Base-by-base conservation (phyloP, 2,329 filamentous ascomycete species). In the Pseudocercospora pini-densiflorae region DNA sequence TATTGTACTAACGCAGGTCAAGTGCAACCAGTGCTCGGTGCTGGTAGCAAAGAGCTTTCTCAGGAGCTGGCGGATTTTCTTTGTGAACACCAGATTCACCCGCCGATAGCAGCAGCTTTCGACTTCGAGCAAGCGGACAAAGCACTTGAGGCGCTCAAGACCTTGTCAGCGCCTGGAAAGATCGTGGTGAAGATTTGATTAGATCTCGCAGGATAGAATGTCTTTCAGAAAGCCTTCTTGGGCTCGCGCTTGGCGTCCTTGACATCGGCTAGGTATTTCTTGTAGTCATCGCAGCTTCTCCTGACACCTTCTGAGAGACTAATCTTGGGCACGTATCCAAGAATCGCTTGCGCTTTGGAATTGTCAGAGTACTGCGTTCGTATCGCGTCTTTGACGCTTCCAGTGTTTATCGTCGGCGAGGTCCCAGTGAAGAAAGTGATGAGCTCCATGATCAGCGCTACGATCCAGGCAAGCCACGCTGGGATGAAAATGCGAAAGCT, bases 361-460 rank as follows among this genome's bases (percentile, higher is more conserved):
- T 85, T 83, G 71, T 80, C 83, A 21, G 84, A 82, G 79, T 88
- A 89, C 61, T 85, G 78, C 57, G 81, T 78, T 45, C 82, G 79
- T 65, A 83, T 83, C 40, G 82, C 86, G 77, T 89, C 87, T 69
- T 79, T 80, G 3, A 89, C 83, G 68, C 83, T 83, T 1, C 86
- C 87, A 43, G 84, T 78, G 74, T 83, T 84, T 59, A 89, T 74
- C 14, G 81, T 83, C 4, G 79, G 78, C 29, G 82, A 76, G 3
- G 71, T 75, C 0, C 85, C 83, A 7, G 78, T 81, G 5, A 82
- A 62, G 80, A 84, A 86, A 36, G 80, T 82, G 62, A 79, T 74
- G 61, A 75, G 78, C 73, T 88, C 86, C 49, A 81, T 79, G 9
- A 81, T 63, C 60, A 78, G 75, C 1, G 83, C 86, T 59, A 81